phyloP scores from a whole-genome alignment of 495 filamentous ascomycete genomes.

The Aspergillus leporis region DNA sequence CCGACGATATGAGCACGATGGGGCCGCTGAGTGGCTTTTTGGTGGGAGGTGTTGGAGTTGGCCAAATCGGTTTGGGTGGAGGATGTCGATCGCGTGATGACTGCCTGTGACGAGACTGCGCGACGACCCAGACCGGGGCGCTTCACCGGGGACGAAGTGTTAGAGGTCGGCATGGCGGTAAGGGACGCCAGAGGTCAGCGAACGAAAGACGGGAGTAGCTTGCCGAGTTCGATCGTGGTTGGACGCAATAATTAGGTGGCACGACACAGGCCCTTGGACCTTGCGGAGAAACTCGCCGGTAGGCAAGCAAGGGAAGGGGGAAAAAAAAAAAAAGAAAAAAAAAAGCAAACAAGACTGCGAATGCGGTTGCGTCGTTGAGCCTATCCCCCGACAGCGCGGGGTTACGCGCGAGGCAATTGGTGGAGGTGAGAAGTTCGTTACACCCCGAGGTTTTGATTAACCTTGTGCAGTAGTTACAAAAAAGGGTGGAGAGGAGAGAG shows the following conservation, averaged over 20 bases:
- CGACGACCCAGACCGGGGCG: constrained; percentile 49
- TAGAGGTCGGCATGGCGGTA: constrained; percentile 39
- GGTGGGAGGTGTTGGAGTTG: constrained; percentile 30
- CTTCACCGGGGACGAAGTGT: constrained; percentile 48
- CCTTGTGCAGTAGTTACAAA: background rate
- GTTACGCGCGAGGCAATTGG: background rate
- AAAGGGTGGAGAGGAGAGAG: background rate
- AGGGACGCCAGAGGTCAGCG: background rate
- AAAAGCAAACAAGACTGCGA: background rate
- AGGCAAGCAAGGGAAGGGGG: background rate
- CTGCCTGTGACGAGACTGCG: constrained; percentile 49
- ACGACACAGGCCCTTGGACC: background rate
- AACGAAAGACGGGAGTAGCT: background rate
- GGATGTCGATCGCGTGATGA: constrained; percentile 42
- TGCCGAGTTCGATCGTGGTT: background rate
- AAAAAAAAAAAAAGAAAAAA: background rate
- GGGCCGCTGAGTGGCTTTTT: constrained; percentile 32
- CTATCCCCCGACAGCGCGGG: constrained; percentile 1
- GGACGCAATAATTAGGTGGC: background rate
- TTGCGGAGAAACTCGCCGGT: constrained; percentile 1
- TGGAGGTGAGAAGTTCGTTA: constrained; percentile 3
- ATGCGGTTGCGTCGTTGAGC: background rate
- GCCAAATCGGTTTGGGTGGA: constrained; percentile 36
- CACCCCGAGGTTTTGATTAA: background rate
- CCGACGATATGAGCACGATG: constrained; percentile 48